Evolutionary conservation across 2,329 filamentous ascomycete genomes (phyloP).

Genomic region (Cytospora piceicola): DNA sequence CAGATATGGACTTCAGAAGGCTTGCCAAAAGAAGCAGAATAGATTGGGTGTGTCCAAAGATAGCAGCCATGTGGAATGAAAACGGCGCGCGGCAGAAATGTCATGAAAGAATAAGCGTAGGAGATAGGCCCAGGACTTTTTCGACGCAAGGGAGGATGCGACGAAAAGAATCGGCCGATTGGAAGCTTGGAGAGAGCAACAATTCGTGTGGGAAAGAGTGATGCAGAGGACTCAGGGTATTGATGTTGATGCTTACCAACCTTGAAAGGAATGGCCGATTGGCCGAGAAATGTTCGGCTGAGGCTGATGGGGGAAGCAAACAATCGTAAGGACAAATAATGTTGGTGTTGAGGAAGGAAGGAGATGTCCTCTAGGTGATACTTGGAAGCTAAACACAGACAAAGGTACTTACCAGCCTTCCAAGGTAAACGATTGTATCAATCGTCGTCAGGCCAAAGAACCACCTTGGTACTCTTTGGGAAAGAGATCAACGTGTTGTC

Average conservation of each 20-base stretch:
- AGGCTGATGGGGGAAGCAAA: background rate
- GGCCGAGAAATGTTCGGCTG: no score
- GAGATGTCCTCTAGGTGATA: background rate
- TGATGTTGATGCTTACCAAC: background rate
- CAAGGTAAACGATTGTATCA: no score
- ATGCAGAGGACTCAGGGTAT: background rate
- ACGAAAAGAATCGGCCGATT: background rate
- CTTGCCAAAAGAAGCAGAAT: background rate
- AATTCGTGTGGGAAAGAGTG: background rate
- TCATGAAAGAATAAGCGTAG: background rate
- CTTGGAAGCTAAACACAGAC: background rate
- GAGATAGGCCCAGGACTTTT: no score
- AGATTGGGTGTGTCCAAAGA: background rate
- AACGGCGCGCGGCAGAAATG: background rate
- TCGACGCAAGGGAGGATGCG: background rate
- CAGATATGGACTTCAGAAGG: background rate
- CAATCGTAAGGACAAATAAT: background rate
- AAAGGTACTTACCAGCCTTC: slow-evolving; percentile 8
- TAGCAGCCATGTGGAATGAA: background rate
- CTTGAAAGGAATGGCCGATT: background rate
- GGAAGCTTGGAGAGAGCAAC: background rate
- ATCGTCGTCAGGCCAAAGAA: background rate
- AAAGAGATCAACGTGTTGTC: background rate
- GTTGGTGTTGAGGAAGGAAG: background rate
- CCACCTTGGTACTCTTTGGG: background rate